These are phyloP conservation scores for Fagopyrum esculentum DNA, from an alignment of 148 eudicot species.

Conservation along the genomic window DNA sequence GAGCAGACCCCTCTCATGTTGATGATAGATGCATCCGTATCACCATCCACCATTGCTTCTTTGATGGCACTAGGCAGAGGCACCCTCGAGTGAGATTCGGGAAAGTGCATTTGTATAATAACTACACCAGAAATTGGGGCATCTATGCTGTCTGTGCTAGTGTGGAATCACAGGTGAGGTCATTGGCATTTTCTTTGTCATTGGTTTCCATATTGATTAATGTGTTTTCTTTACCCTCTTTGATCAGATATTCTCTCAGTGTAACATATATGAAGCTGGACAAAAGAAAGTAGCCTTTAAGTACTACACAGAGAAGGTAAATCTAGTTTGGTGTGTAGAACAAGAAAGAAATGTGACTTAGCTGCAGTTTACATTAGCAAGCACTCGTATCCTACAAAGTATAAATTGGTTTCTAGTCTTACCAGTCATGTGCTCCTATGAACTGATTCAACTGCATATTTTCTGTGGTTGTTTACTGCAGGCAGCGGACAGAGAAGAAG, in stretches of 20 bases:
- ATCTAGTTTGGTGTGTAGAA: background rate
- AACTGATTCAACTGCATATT: background rate
- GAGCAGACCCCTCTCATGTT: constrained; percentile 70
- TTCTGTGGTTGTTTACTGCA: constrained; percentile 11
- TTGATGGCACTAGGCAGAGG: constrained; percentile 83
- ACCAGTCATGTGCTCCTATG: too few species aligned
- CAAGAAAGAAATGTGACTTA: background rate
- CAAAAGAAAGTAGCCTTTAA: constrained; percentile 65
- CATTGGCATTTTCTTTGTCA: background rate
- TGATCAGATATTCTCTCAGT: constrained; percentile 73
- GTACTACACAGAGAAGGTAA: constrained; percentile 83
- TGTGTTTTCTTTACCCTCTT: background rate
- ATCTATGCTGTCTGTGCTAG: constrained; percentile 93
- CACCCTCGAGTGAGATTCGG: constrained; percentile 89
- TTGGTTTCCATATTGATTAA: background rate
- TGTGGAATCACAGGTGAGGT: constrained; percentile 81
- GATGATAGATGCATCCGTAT: constrained; percentile 74
- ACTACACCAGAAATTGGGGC: constrained; percentile 88
- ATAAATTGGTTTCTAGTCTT: too few species aligned
- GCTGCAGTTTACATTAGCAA: too few species aligned
- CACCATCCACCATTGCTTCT: constrained; percentile 88
- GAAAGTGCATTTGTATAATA: constrained; percentile 87
- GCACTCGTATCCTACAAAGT: too few species aligned
- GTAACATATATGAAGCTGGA: constrained; percentile 92
- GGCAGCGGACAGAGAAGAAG: constrained; percentile 51